phyloP scores from a whole-genome alignment of 495 filamentous ascomycete species.

The Oidiodendron maius region DNA sequence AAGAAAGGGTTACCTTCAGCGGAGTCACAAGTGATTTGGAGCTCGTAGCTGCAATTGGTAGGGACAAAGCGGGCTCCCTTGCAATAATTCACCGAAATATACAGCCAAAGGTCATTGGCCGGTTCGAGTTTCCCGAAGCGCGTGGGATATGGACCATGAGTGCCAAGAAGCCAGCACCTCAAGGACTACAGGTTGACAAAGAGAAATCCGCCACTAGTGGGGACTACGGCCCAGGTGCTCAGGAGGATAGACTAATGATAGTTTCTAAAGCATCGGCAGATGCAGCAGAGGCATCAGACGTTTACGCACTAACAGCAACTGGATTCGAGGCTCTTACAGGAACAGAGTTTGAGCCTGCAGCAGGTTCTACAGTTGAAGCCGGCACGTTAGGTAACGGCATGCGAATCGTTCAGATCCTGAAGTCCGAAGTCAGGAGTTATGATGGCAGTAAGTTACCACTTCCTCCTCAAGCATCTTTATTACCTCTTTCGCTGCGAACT shows the following conservation, averaged over 20 bases:
- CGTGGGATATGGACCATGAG: conserved; percentile 59
- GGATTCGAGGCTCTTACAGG: conserved; percentile 59
- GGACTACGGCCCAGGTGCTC: conserved; percentile 42
- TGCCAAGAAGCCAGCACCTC: conserved; percentile 50
- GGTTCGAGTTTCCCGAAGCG: conserved; percentile 55
- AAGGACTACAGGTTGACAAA: conserved; percentile 43
- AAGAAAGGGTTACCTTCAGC: conserved; percentile 34
- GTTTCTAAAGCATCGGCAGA: conserved; percentile 55
- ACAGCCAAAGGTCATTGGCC: conserved; percentile 56
- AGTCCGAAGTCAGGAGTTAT: conserved; percentile 78
- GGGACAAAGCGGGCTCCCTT: conserved; percentile 61
- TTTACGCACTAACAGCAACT: conserved; percentile 55
- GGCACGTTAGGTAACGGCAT: conserved; percentile 67
- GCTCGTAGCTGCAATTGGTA: conserved; percentile 66
- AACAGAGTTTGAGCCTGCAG: conserved; percentile 85
- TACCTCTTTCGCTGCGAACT: neutral
- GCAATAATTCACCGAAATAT: conserved; percentile 71
- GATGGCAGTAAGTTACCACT: conserved; percentile 63
- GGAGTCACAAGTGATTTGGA: conserved; percentile 54
- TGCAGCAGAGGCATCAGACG: conserved; percentile 49
- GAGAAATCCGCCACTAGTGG: conserved; percentile 40
- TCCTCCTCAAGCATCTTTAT: conserved; percentile 1
- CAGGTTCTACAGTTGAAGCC: conserved; percentile 75
- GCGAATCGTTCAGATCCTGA: conserved; percentile 78
- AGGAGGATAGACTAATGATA: conserved; percentile 65